Evolutionary conservation across 2,329 filamentous ascomycete species (phyloP).

Genomic region (Blastomyces emzantsi): DNA sequence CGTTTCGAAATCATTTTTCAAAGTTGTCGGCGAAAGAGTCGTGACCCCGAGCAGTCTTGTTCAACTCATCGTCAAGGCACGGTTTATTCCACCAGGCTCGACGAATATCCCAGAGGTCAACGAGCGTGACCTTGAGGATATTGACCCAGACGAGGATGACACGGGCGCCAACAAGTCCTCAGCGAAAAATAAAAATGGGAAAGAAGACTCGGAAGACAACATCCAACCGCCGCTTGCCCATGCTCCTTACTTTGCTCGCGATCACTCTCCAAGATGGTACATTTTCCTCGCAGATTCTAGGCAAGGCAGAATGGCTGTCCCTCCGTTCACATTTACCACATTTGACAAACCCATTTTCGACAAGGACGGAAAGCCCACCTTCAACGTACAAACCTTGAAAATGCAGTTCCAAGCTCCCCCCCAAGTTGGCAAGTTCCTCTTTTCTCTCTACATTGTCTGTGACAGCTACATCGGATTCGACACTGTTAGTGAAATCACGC

Average conservation of each 20-base stretch:
- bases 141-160: constrained; percentile 89
- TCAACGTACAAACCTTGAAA: constrained; percentile 91
- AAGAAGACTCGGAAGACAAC: constrained; percentile 39
- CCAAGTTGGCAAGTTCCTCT: constrained; percentile 85
- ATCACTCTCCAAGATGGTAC: constrained; percentile 86
- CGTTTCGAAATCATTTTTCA: constrained; percentile 94
- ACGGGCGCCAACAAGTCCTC: constrained; percentile 70
- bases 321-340: constrained; percentile 86
- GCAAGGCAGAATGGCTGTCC: constrained; percentile 91
- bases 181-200: constrained; percentile 51
- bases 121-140: constrained; percentile 73
- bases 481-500: constrained; percentile 78
- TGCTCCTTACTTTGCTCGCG: constrained; percentile 81
- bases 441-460: constrained; percentile 86
- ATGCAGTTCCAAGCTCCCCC: constrained; percentile 94
- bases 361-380: constrained; percentile 74
- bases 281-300: constrained; percentile 91
- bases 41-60: constrained; percentile 90
- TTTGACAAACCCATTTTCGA: constrained; percentile 87
- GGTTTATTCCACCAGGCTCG: constrained; percentile 81
- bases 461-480: constrained; percentile 96
- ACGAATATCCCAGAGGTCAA: constrained; percentile 64
- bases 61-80: constrained; percentile 88
- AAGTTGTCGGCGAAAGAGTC: constrained; percentile 87
- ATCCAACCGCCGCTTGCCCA: constrained; percentile 77